A percentile compares a stretch with the other conserved stretches of the same genome.
Evolutionary conservation across 2,329 filamentous ascomycete species (phyloP).

Genomic region (Phialocephala subalpina): DNA sequence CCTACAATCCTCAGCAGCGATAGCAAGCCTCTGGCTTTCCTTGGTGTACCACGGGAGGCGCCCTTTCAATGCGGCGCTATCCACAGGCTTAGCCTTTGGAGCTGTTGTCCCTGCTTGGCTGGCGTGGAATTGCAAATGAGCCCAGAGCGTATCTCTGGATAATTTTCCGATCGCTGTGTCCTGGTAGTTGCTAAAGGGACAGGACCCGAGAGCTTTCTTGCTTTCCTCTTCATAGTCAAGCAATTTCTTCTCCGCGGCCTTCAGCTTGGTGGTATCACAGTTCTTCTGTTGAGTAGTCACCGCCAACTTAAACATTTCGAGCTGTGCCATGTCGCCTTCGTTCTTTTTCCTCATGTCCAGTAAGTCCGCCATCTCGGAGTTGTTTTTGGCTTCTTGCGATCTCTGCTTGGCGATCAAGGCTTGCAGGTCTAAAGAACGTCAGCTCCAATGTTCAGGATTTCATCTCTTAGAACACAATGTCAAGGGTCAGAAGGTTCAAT

Average conservation of each 20-base stretch:
- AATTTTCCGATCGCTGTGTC: too few species aligned
- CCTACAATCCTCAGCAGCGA: background rate
- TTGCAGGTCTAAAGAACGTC: background rate
- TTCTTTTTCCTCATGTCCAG: background rate
- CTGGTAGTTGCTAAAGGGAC: background rate
- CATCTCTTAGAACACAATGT: background rate
- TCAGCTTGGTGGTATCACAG: background rate
- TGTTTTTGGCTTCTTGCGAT: background rate
- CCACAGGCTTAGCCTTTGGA: background rate
- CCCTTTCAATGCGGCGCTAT: constrained; percentile 5
- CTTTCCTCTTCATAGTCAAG: background rate
- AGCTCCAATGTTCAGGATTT: background rate
- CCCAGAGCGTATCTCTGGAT: background rate
- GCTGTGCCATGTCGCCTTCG: background rate
- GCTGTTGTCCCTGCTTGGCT: background rate
- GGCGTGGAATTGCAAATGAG: background rate
- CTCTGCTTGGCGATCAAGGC: background rate
- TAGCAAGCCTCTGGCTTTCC: background rate
- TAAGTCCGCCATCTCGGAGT: background rate
- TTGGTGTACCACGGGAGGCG: constrained; percentile 8
- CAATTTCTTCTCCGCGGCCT: background rate
- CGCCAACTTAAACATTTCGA: background rate
- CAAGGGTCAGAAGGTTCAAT: background rate
- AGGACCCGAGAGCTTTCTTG: background rate
- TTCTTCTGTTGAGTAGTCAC: background rate